Evolutionary conservation across 2,329 filamentous ascomycete genomes (phyloP).

Genomic region (Fusarium pseudograminearum): DNA sequence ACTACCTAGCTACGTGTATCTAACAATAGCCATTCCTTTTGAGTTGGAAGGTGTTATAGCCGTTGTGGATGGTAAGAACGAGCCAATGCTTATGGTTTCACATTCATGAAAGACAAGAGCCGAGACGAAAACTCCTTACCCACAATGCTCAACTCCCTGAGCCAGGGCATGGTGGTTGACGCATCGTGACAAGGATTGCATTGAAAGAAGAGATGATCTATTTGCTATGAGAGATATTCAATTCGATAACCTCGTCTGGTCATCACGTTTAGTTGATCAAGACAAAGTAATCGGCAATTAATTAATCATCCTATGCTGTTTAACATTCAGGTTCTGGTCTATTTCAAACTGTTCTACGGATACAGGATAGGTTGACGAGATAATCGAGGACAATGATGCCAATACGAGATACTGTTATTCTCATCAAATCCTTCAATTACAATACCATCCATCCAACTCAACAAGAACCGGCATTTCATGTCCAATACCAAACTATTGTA

Average conservation of each 20-base stretch:
- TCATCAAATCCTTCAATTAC: conserved; percentile 5
- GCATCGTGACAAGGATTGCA: conserved; percentile 23
- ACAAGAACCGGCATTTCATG: neutral
- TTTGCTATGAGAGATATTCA: neutral
- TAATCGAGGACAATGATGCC: conserved; percentile 7
- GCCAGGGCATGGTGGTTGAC: conserved; percentile 15
- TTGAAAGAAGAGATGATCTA: neutral
- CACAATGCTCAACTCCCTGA: conserved; percentile 20
- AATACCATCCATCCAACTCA: neutral
- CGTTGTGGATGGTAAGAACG: conserved; percentile 1
- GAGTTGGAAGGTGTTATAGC: neutral
- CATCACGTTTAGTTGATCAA: neutral
- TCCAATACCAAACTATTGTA: conserved; percentile 3
- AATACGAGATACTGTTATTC: neutral
- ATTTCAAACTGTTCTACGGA: neutral
- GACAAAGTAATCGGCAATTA: neutral
- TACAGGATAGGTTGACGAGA: neutral
- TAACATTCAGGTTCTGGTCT: neutral
- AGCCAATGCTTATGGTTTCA: conserved; percentile 24
- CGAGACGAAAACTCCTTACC: conserved; percentile 31
- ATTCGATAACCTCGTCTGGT: neutral
- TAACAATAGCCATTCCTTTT: conserved; percentile 6
- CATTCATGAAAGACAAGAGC: conserved; percentile 4
- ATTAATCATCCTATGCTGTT: neutral
- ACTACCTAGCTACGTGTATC: conserved; percentile 8